Percentiles rank a stretch among this genome's conserved stretches.
Evolutionary conservation across 1,284 basidiomycete genomes (phyloP).

Genomic region (Fomitopsis betulina): DNA sequence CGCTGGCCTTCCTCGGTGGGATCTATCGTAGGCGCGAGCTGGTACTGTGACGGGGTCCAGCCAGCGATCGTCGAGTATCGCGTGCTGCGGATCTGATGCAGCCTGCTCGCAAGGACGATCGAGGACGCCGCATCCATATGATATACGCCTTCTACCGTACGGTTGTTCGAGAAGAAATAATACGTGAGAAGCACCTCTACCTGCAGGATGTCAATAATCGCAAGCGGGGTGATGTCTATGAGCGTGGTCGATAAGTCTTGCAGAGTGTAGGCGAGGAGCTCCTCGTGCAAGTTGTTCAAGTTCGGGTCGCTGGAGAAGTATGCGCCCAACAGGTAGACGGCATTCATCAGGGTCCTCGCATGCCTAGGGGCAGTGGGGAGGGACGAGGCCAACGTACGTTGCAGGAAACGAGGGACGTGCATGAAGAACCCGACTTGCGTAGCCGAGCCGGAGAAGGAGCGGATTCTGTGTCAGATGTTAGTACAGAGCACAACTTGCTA

Average conservation of each 20-base stretch:
- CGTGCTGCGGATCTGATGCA: conserved; percentile 31
- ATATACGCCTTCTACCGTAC: conserved; percentile 38
- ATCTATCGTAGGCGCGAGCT: conserved; percentile 15
- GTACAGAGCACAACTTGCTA: background rate
- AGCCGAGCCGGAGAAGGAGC: conserved; percentile 31
- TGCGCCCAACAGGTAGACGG: conserved; percentile 18
- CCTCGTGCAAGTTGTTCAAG: conserved; percentile 14
- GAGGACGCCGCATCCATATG: conserved; percentile 35
- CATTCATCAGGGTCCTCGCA: conserved; percentile 4
- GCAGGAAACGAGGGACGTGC: conserved; percentile 28
- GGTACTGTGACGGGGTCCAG: conserved; percentile 24
- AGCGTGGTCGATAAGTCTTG: conserved; percentile 24
- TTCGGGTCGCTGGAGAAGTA: conserved; percentile 14
- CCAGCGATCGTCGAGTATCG: background rate
- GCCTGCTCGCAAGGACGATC: conserved; percentile 32
- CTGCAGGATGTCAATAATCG: conserved; percentile 31
- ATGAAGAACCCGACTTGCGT: conserved; percentile 39
- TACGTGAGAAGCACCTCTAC: conserved; percentile 40
- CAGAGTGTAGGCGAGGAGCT: conserved; percentile 24
- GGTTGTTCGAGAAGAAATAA: conserved; percentile 38
- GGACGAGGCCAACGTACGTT: background rate
- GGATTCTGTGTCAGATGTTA: conserved; percentile 18
- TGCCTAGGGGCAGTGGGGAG: conserved; percentile 7
- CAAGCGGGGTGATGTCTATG: conserved; percentile 23
- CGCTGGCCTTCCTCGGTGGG: conserved; percentile 14